Evolutionary conservation across 2,329 filamentous ascomycete genomes (phyloP).

Genomic region (Corinectria fuckeliana): DNA sequence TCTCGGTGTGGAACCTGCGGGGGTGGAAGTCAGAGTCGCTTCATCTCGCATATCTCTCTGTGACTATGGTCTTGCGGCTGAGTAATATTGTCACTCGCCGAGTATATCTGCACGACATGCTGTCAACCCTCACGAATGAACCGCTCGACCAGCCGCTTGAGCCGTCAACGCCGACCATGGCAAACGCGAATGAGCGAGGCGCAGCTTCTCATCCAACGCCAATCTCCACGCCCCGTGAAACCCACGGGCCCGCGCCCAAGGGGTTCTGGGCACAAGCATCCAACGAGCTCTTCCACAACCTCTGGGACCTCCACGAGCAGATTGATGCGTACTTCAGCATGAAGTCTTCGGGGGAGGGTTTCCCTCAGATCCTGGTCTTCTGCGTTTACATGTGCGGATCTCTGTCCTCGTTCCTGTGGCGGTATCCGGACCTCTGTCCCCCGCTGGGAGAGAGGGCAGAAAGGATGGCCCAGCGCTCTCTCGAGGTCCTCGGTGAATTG

Average conservation of each 20-base stretch:
- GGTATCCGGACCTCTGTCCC: conserved; percentile 39
- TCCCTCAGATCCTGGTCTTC: conserved; percentile 47
- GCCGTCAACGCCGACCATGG: conserved; percentile 22
- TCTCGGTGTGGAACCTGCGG: conserved; percentile 46
- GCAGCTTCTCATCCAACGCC: conserved; percentile 1
- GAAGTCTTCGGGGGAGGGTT: conserved; percentile 39
- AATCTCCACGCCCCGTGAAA: conserved; percentile 5
- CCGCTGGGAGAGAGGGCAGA: conserved; percentile 34
- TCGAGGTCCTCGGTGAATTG: conserved; percentile 35
- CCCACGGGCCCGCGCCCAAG: conserved; percentile 22
- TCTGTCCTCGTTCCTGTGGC: conserved; percentile 42
- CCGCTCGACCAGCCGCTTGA: conserved; percentile 6
- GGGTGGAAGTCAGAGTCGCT: conserved; percentile 44
- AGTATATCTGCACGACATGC: conserved; percentile 43
- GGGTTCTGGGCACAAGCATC: conserved; percentile 40
- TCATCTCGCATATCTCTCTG: conserved; percentile 45
- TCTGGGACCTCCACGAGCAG: conserved; percentile 45
- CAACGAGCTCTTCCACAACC: conserved; percentile 44
- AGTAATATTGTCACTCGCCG: conserved; percentile 46
- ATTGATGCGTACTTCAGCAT: conserved; percentile 43
- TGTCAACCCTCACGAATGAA: conserved; percentile 18
- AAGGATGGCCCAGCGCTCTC: conserved; percentile 32
- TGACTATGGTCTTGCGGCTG: conserved; percentile 45
- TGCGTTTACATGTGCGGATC: conserved; percentile 50
- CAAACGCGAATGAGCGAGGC: conserved; percentile 23